These are phyloP conservation scores for Tylopilus subfusipes DNA, from an alignment of 768 basidiomycete genomes.

Conservation along the genomic window DNA sequence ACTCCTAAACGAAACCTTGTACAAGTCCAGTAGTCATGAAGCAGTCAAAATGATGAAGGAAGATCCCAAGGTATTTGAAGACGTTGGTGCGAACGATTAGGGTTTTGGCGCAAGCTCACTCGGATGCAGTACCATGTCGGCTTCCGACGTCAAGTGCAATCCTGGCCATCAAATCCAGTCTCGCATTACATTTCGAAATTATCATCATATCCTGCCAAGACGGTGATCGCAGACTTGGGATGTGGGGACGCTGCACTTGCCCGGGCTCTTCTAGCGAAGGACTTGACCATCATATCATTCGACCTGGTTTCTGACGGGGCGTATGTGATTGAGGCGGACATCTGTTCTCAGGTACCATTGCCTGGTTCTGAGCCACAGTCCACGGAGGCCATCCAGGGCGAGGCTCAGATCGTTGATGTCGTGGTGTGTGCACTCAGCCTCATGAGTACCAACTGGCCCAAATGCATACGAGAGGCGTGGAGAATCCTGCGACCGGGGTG, in stretches of 20 bases:
- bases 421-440: conserved; percentile 92
- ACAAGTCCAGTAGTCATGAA: conserved; percentile 76
- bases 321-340: conserved; percentile 89
- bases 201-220: conserved; percentile 57
- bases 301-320: conserved; percentile 72
- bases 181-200: conserved; percentile 69
- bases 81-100: conserved; percentile 47
- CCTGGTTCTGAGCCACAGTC: conserved; percentile 67
- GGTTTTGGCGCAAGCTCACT: conserved; percentile 11
- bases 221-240: conserved; percentile 88
- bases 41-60: conserved; percentile 81
- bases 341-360: conserved; percentile 73
- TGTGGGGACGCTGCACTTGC: conserved; percentile 94
- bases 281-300: conserved; percentile 69
- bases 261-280: conserved; percentile 63
- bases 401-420: conserved; percentile 82
- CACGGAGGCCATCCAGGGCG: conserved; percentile 41
- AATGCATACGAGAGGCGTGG: conserved; percentile 85
- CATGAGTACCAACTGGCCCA: conserved; percentile 98
- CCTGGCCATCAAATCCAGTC: conserved; percentile 96
- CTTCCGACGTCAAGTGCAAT: conserved; percentile 85
- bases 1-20: conserved; percentile 89
- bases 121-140: conserved; percentile 82
- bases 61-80: conserved; percentile 76
- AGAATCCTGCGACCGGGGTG: conserved; percentile 81